Conservation (phyloP, 495 filamentous ascomycete genomes). For the Bathelium albidoporum region DNA sequence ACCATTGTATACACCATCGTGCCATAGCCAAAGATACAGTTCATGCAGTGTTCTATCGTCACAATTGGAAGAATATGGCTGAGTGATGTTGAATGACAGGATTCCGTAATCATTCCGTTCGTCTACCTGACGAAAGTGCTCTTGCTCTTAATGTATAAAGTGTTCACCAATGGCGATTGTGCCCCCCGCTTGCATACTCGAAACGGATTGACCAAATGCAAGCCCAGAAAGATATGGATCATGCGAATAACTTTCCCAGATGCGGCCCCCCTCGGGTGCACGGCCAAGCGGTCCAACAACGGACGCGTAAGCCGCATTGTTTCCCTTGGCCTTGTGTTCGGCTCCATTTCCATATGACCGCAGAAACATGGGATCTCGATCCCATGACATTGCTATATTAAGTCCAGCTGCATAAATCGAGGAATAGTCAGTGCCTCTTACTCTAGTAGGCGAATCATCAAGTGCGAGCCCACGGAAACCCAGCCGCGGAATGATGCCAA, state of each 20-base stretch:
- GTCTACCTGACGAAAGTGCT: slow-evolving; percentile 30
- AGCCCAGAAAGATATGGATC: slow-evolving; percentile 70
- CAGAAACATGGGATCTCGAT: slow-evolving; percentile 14
- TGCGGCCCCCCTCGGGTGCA: slow-evolving; percentile 65
- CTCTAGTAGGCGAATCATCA: slow-evolving; percentile 40
- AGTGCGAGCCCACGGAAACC: slow-evolving; percentile 40
- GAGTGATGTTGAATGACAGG: neutral
- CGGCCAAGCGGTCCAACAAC: slow-evolving; percentile 40
- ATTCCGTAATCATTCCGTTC: slow-evolving; percentile 4
- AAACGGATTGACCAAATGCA: slow-evolving; percentile 61
- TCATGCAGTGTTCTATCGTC: slow-evolving; percentile 6
- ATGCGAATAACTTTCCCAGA: slow-evolving; percentile 67
- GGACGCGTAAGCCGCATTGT: slow-evolving; percentile 46
- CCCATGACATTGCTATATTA: slow-evolving; percentile 21
- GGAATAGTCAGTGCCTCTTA: slow-evolving; percentile 24
- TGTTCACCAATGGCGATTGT: slow-evolving; percentile 79
- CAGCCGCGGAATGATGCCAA: slow-evolving; percentile 30
- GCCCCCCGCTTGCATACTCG: slow-evolving; percentile 73
- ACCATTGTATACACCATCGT: slow-evolving; percentile 7
- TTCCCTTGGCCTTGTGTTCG: slow-evolving; percentile 46
- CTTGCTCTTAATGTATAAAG: slow-evolving; percentile 61
- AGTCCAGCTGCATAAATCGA: slow-evolving; percentile 20
- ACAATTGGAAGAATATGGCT: slow-evolving; percentile 2
- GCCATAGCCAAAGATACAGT: slow-evolving; percentile 6
- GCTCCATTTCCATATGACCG: slow-evolving; percentile 25